Evolutionary conservation across 2,329 filamentous ascomycete species (phyloP).

Genomic region (Uncinocarpus reesii): DNA sequence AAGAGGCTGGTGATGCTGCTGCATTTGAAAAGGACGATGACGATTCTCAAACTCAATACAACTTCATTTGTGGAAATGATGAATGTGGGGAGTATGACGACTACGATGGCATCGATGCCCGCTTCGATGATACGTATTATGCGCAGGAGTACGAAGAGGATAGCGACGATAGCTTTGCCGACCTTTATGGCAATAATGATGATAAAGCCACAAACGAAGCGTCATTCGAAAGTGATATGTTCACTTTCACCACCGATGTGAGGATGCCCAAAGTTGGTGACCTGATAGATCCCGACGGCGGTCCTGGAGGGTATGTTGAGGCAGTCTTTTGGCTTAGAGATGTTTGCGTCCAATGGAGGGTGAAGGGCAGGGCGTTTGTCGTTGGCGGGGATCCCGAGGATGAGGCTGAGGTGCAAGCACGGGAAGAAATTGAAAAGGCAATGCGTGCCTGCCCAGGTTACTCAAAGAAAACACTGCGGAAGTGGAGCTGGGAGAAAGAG

Average conservation of each 20-base stretch:
- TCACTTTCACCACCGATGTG: constrained; percentile 76
- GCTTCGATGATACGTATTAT: no score
- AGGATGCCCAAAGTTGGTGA: constrained; percentile 77
- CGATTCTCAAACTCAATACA: no score
- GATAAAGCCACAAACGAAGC: constrained; percentile 47
- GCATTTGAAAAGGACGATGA: no score
- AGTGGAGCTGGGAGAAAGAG: constrained; percentile 71
- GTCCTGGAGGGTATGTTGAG: constrained; percentile 64
- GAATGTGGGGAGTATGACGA: no score
- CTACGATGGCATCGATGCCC: no score
- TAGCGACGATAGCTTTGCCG: no score
- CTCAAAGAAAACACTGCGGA: constrained; percentile 24
- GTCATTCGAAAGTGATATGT: constrained; percentile 64
- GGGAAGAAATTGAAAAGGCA: constrained; percentile 51
- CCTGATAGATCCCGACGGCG: constrained; percentile 49
- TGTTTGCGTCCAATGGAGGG: constrained; percentile 68
- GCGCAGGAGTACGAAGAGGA: no score
- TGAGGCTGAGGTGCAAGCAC: constrained; percentile 35
- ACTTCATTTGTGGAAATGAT: no score
- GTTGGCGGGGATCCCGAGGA: constrained; percentile 57
- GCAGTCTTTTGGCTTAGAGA: constrained; percentile 71
- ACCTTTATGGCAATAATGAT: not conserved
- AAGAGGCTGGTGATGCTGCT: no score
- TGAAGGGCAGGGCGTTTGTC: constrained; percentile 66
- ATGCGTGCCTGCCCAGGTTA: constrained; percentile 35